Conservation (phyloP, 164 flowering plant species). For the Piper betle region DNA sequence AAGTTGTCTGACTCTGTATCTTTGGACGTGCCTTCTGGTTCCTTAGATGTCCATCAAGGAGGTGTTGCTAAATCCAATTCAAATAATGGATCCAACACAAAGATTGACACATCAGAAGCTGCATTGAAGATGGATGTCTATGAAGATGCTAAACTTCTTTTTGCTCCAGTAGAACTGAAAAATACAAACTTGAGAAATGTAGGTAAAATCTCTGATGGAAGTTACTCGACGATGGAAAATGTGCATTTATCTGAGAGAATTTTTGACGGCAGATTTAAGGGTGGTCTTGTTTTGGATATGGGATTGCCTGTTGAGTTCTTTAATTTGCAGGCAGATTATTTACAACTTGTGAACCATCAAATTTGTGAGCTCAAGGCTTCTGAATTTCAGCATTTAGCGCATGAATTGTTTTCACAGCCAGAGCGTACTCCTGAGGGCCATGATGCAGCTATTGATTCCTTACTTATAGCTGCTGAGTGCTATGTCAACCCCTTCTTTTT, state of each 20-base stretch:
- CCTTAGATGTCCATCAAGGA: conserved; percentile 16
- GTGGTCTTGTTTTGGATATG: conserved; percentile 30
- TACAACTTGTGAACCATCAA: conserved; percentile 53
- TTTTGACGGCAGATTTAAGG: conserved; percentile 9
- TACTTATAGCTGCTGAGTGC: conserved; percentile 91
- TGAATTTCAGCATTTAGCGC: conserved; percentile 67
- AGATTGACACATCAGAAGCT: conserved; percentile 32
- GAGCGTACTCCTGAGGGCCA: conserved; percentile 52
- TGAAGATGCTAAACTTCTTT: conserved; percentile 59
- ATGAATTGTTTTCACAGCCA: conserved; percentile 53
- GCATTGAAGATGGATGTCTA: conserved; percentile 26
- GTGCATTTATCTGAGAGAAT: conserved; percentile 18
- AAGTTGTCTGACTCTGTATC: conserved; percentile 29
- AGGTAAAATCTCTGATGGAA: conserved; percentile 14
- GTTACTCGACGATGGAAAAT: conserved; percentile 17
- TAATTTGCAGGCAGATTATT: conserved; percentile 61
- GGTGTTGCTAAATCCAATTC: conserved; percentile 20
- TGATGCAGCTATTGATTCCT: conserved; percentile 79
- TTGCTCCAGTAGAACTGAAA: conserved; percentile 63
- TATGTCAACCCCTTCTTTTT: conserved; percentile 71
- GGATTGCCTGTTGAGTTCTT: conserved; percentile 34
- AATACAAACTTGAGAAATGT: conserved; percentile 25
- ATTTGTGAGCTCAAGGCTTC: conserved; percentile 73
- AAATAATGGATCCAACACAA: conserved; percentile 40
- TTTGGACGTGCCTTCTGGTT: conserved; percentile 14